A percentile compares a stretch with the other conserved stretches of the same genome.
These are phyloP conservation scores for Solanum hybrid DNA, from an alignment of 305 asterid genomes.

Conservation along the genomic window DNA sequence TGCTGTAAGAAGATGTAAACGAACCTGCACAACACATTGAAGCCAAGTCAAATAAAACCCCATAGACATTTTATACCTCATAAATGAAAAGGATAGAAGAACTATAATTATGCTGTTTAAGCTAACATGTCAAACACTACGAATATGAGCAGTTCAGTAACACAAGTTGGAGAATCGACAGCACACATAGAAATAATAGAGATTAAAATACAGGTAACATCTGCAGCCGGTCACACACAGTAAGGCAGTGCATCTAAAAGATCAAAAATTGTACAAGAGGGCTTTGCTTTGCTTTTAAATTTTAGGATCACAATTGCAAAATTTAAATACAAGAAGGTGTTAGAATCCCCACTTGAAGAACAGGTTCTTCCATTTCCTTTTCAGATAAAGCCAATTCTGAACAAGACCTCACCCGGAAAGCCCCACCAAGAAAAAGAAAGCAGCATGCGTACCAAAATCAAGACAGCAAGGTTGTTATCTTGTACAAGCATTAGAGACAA, in stretches of 20 bases:
- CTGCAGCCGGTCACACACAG: not conserved
- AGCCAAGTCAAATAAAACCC: not conserved
- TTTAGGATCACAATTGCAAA: not conserved
- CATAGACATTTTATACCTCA: not conserved
- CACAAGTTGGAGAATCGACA: not conserved
- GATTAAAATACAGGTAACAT: not conserved
- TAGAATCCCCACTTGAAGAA: not conserved
- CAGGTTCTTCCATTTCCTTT: not conserved
- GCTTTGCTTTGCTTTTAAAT: not conserved
- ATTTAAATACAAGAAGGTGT: not conserved
- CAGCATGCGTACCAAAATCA: not conserved
- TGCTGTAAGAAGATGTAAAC: constrained; percentile 90
- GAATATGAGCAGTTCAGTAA: not conserved
- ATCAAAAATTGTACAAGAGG: not conserved
- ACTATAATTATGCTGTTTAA: not conserved
- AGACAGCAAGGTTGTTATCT: not conserved
- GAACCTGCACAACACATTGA: constrained; percentile 57
- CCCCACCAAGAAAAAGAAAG: not conserved
- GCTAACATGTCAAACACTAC: not conserved
- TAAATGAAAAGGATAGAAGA: not conserved
- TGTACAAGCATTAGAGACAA: not conserved
- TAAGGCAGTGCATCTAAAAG: not conserved
- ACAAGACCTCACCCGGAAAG: not conserved
- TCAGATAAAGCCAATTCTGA: not conserved
- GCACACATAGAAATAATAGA: not conserved